These are phyloP conservation scores for Colletotrichum coccodes DNA, from an alignment of 2,329 filamentous ascomycete genomes.

Conservation along the genomic window DNA sequence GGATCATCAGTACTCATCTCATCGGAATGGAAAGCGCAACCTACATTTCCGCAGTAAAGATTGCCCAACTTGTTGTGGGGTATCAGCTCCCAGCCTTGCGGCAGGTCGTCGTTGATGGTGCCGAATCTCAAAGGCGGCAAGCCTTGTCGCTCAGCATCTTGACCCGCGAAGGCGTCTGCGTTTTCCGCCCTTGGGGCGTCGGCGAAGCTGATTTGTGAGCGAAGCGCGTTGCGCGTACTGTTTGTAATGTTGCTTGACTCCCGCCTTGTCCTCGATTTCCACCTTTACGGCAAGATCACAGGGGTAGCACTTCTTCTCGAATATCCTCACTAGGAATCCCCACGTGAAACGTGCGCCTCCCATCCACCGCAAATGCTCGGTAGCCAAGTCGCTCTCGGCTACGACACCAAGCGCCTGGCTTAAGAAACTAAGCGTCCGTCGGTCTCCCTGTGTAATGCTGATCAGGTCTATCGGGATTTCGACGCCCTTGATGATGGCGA, in stretches of 20 bases:
- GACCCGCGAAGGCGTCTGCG: slow-evolving; percentile 25
- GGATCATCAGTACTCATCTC: slow-evolving; percentile 20
- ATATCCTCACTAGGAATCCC: slow-evolving; percentile 81
- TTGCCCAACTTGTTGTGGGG: slow-evolving; percentile 85
- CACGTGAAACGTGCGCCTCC: slow-evolving; percentile 85
- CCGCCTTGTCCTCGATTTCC: slow-evolving; percentile 79
- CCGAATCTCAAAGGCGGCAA: slow-evolving; percentile 83
- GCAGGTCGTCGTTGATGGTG: slow-evolving; percentile 80
- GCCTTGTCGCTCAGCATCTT: slow-evolving; percentile 53
- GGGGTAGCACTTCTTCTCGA: slow-evolving; percentile 83
- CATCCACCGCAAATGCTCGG: slow-evolving; percentile 94
- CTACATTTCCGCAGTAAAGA: slow-evolving; percentile 90
- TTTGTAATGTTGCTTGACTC: slow-evolving; percentile 79
- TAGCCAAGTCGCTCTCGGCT: slow-evolving; percentile 89
- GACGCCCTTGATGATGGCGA: slow-evolving; percentile 88
- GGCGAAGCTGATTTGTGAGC: slow-evolving; percentile 42
- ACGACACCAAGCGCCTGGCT: slow-evolving; percentile 91
- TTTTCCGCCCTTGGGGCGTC: slow-evolving; percentile 20
- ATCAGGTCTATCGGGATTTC: slow-evolving; percentile 87
- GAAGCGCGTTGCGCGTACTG: slow-evolving; percentile 51
- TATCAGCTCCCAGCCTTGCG: slow-evolving; percentile 79
- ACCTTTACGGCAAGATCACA: slow-evolving; percentile 90
- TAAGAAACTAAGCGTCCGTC: slow-evolving; percentile 84
- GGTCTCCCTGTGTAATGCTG: slow-evolving; percentile 84
- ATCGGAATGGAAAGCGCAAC: slow-evolving; percentile 36